These are phyloP conservation scores for Botrytis tulipae DNA, from an alignment of 2,329 filamentous ascomycete genomes.

Conservation along the genomic window DNA sequence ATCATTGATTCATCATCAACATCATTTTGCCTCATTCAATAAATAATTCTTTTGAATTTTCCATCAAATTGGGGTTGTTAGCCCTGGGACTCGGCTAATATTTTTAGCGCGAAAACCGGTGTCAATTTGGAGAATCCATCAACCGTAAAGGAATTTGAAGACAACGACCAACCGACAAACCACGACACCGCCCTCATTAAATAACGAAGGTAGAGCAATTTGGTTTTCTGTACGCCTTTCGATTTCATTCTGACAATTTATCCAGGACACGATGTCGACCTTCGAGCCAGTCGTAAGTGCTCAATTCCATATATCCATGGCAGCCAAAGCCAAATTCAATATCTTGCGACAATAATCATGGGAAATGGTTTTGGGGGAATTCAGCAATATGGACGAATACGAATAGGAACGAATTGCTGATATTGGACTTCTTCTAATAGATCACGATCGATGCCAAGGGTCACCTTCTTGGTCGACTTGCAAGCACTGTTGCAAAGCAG, in stretches of 20 bases:
- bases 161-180: slow-evolving; percentile 34
- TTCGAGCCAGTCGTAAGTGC: slow-evolving; percentile 70
- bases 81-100: slow-evolving; percentile 31
- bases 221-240: background rate
- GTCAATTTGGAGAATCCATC: slow-evolving; percentile 18
- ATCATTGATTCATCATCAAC: background rate
- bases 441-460: slow-evolving; percentile 99
- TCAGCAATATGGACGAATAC: slow-evolving; percentile 26
- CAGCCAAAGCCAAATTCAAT: slow-evolving; percentile 8
- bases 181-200: slow-evolving; percentile 38
- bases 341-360: slow-evolving; percentile 22
- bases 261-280: slow-evolving; percentile 58
- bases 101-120: slow-evolving; percentile 15
- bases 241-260: slow-evolving; percentile 37
- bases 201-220: slow-evolving; percentile 40
- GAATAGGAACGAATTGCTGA: slow-evolving; percentile 32
- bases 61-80: slow-evolving; percentile 25
- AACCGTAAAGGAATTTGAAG: slow-evolving; percentile 19
- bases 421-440: slow-evolving; percentile 49
- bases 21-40: background rate
- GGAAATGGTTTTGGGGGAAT: slow-evolving; percentile 7
- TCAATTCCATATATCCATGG: slow-evolving; percentile 17
- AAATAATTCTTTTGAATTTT: slow-evolving; percentile 22
- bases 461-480: slow-evolving; percentile 98
- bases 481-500: slow-evolving; percentile 98